Conservation (phyloP, 2,329 filamentous ascomycete genomes). For the Ophiocordyceps camponoti-leonardi region DNA sequence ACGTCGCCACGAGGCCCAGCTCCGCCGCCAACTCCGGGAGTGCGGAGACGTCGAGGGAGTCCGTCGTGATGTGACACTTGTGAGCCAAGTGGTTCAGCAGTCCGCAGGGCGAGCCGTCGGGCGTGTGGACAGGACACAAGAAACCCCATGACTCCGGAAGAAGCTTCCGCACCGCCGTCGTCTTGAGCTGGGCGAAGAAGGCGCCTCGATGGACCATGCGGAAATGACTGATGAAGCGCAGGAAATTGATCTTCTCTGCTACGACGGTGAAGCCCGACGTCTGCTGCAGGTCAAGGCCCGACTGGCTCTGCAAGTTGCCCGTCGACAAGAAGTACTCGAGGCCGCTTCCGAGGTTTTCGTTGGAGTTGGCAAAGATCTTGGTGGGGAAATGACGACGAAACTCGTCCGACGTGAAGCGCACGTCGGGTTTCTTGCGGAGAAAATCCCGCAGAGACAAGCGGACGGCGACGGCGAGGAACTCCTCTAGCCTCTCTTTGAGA, state of each 20-base stretch:
- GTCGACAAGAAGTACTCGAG: constrained; percentile 95
- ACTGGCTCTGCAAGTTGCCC: constrained; percentile 80
- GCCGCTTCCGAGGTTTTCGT: constrained; percentile 73
- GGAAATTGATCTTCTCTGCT: constrained; percentile 97
- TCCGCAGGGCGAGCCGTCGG: constrained; percentile 88
- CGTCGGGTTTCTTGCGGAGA: constrained; percentile 35
- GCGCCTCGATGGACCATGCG: constrained; percentile 97
- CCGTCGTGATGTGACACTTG: constrained; percentile 80
- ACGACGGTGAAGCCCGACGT: constrained; percentile 90
- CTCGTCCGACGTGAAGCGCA: constrained; percentile 57
- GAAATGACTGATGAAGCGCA: constrained; percentile 97
- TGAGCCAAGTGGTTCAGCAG: constrained; percentile 89
- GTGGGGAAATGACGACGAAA: constrained; percentile 67
- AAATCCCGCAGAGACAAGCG: constrained; percentile 38
- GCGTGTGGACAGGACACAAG: constrained; percentile 91
- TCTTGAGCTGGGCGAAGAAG: constrained; percentile 96
- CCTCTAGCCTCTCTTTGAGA: constrained; percentile 84
- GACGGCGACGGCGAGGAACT: constrained; percentile 50
- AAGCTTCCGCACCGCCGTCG: constrained; percentile 88
- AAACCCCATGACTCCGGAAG: constrained; percentile 97
- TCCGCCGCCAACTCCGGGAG: constrained; percentile 59
- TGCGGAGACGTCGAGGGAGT: constrained; percentile 53
- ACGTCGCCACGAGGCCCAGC: constrained; percentile 60
- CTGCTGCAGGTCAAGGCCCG: constrained; percentile 86
- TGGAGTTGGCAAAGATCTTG: constrained; percentile 64